These are phyloP conservation scores for Solanum hybrid DNA, from an alignment of 305 asterid genomes.

Conservation along the genomic window DNA sequence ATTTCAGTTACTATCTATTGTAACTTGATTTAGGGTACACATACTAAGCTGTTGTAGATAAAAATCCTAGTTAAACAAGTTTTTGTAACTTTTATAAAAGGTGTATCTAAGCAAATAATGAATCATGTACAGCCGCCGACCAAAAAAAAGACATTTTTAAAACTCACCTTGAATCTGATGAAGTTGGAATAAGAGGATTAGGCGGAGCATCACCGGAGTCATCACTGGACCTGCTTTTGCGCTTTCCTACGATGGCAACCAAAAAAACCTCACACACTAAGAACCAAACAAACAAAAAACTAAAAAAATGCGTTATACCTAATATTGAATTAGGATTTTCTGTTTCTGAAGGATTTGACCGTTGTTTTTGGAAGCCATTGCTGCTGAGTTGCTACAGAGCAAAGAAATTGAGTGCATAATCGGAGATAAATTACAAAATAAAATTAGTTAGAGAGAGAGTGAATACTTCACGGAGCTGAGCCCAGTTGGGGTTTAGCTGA, in stretches of 20 bases:
- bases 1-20: background rate
- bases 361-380: constrained; percentile 38
- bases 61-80: background rate
- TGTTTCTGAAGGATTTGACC: constrained; percentile 21
- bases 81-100: background rate
- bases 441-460: background rate
- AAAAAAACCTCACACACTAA: background rate
- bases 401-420: background rate
- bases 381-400: constrained; percentile 52
- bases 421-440: background rate
- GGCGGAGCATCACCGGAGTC: constrained; percentile 32
- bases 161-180: constrained; percentile 63
- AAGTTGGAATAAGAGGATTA: constrained; percentile 61
- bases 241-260: constrained; percentile 46
- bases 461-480: constrained; percentile 60
- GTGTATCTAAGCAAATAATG: background rate
- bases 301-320: constrained; percentile 18
- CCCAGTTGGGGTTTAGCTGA: constrained; percentile 82
- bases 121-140: too few species aligned
- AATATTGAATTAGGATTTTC: constrained; percentile 23
- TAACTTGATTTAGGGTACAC: background rate
- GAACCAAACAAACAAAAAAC: background rate
- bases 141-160: background rate
- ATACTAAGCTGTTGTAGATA: background rate
- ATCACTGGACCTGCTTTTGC: constrained; percentile 58